Conservation (phyloP, 2,329 filamentous ascomycete species). For the Rhytidhysteron rufulum region DNA sequence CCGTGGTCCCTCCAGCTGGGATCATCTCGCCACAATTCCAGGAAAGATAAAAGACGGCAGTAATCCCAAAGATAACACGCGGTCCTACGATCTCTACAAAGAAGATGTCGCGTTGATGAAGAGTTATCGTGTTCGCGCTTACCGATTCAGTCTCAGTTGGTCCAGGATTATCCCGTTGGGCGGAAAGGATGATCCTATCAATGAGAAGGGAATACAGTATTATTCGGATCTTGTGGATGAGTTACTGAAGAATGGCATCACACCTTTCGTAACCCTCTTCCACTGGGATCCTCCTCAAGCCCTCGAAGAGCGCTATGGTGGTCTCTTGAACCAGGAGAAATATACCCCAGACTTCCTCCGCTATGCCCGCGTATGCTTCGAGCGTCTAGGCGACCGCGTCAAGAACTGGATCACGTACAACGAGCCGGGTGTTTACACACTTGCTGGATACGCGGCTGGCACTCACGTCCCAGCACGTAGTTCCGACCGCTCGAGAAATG, state of each 20-base stretch:
- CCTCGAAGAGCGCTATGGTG: slow-evolving; percentile 76
- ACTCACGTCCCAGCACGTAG: slow-evolving; percentile 79
- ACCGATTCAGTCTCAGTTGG: slow-evolving; percentile 83
- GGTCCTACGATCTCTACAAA: slow-evolving; percentile 76
- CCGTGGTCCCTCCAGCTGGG: slow-evolving; percentile 81
- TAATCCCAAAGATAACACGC: slow-evolving; percentile 74
- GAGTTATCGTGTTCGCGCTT: slow-evolving; percentile 66
- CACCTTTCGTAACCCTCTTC: slow-evolving; percentile 76
- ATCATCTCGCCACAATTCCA: slow-evolving; percentile 75
- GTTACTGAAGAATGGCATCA: slow-evolving; percentile 70
- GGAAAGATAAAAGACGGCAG: slow-evolving; percentile 79
- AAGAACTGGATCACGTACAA: slow-evolving; percentile 91
- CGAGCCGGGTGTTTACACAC: slow-evolving; percentile 80
- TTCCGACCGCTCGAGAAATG: slow-evolving; percentile 67
- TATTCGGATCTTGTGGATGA: slow-evolving; percentile 78
- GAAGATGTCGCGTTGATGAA: slow-evolving; percentile 78
- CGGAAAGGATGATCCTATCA: slow-evolving; percentile 76
- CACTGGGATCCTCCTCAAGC: slow-evolving; percentile 85
- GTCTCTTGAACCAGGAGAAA: slow-evolving; percentile 74
- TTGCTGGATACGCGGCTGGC: slow-evolving; percentile 75
- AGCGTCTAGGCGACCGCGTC: slow-evolving; percentile 67
- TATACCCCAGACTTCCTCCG: slow-evolving; percentile 77
- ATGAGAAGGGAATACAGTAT: slow-evolving; percentile 71
- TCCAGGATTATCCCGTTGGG: slow-evolving; percentile 79
- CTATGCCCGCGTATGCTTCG: slow-evolving; percentile 74